Conservation (phyloP, 805 yeast genomes). For the Metschnikowia reukaufii region DNA sequence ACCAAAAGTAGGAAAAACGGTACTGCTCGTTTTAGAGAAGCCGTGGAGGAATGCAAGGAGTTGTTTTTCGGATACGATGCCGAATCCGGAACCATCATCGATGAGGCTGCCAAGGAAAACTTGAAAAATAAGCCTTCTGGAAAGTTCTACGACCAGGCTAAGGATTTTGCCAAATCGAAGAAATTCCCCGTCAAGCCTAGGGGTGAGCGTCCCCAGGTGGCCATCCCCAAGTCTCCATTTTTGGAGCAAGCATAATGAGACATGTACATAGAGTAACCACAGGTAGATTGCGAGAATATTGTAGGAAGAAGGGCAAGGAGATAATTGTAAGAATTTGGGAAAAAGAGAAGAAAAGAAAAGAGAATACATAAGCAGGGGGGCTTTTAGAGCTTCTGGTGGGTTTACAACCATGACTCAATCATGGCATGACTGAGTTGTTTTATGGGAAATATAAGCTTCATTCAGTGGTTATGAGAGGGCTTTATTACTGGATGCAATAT, state of each 20-base stretch:
- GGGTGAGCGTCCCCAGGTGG: slow-evolving; percentile 17
- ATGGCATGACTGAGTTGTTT: too few species aligned
- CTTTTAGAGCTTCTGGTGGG: too few species aligned
- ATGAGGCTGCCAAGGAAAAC: slow-evolving; percentile 25
- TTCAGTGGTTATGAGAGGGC: too few species aligned
- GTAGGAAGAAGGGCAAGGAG: too few species aligned
- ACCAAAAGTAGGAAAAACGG: slow-evolving; percentile 50
- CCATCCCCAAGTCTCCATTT: slow-evolving; percentile 36
- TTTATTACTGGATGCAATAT: too few species aligned
- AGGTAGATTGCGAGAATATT: background rate
- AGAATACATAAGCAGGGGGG: too few species aligned
- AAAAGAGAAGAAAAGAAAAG: background rate
- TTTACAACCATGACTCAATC: too few species aligned
- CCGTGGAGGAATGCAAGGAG: slow-evolving; percentile 53
- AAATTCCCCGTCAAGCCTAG: slow-evolving; percentile 35
- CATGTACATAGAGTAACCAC: slow-evolving; percentile 16
- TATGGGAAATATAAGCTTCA: too few species aligned
- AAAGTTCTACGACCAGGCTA: slow-evolving; percentile 25
- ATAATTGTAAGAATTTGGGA: background rate
- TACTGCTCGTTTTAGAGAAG: slow-evolving; percentile 50
- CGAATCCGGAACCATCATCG: slow-evolving; percentile 27
- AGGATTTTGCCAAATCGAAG: slow-evolving; percentile 30
- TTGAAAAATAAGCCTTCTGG: slow-evolving; percentile 35
- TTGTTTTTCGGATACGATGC: slow-evolving; percentile 38
- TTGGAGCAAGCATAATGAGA: slow-evolving; percentile 13